Percentiles rank a stretch among this genome's conserved stretches.
phyloP scores from a whole-genome alignment of 164 flowering plant species.

The Cinnamomum micranthum region DNA sequence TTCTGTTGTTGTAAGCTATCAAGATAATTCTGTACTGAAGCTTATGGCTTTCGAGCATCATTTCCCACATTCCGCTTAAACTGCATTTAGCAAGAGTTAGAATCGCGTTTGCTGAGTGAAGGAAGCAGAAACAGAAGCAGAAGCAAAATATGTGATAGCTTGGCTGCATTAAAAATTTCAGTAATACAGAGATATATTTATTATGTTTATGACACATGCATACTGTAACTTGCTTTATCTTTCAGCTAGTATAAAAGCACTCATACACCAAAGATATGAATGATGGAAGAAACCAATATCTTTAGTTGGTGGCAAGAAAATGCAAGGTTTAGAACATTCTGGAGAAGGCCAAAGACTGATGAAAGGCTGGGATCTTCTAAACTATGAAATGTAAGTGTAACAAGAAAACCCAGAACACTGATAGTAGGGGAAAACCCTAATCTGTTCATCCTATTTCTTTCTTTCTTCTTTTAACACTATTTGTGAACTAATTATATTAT shows the following conservation, averaged over 20 bases:
- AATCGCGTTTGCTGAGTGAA: background rate
- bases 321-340: too few species aligned
- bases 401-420: background rate
- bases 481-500: background rate
- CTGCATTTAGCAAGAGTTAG: conserved; percentile 29
- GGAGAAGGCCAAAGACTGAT: too few species aligned
- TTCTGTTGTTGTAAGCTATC: conserved; percentile 35
- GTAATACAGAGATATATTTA: background rate
- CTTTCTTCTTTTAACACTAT: background rate
- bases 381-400: too few species aligned
- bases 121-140: background rate
- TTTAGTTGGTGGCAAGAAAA: background rate
- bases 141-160: background rate
- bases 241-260: background rate
- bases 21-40: conserved; percentile 63
- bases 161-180: too few species aligned
- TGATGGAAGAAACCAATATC: background rate
- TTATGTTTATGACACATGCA: background rate
- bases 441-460: background rate
- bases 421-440: background rate
- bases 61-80: conserved; percentile 88
- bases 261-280: background rate
- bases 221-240: background rate
- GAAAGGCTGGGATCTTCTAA: too few species aligned
- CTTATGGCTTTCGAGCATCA: conserved; percentile 78